Base-by-base conservation (phyloP, 306 rosid species). In the Vigna mungo region DNA sequence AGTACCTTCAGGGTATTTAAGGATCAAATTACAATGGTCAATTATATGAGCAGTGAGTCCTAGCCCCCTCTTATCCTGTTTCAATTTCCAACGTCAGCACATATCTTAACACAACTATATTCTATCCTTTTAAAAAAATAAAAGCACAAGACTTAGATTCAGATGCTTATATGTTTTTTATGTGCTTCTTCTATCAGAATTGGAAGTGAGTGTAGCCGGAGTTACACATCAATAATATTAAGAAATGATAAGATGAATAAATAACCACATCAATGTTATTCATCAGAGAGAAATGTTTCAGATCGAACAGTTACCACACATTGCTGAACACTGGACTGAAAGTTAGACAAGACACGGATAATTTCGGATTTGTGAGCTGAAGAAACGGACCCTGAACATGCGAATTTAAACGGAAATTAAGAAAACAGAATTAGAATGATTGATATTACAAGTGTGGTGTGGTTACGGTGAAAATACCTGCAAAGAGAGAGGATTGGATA, bases 21-120 rank as follows among this genome's bases (percentile, higher is more conserved):
- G 93, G 39, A 88, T 53, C 86, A 95, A 68, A 13, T 89, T 92
- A 83, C 99, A 95, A 61, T 92, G 96, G 72, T 95, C 99, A 32
- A 86, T 74, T 34, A 89, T 74, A 53, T 90, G 87, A 39, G 99
- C 96, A 17, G 97, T 92, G 82, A 95, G 97, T 74, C 99, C 99
- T 68, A 95, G 90, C 79, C 99, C 99, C 82, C 96, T 89, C 77
- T 90, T 92, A 68, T 91, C 96, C 99, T 95, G 83, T 82, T 86
- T 65, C 67, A 70, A 83, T 23, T 74, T 68, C 81, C 46, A 65
- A 52, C 16, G 76, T 74, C 32, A 67, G 77, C 70, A 76, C 66
- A 62, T 16, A 69, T 75, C 47, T 30, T 34, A 68, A 75, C 2
- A 18, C 7, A 4, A 48, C 75, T 25, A 58, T 65, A 66, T 43